These are phyloP conservation scores for Mortierella sp. DNA, from an alignment of 371 early-diverging fungal species.

Conservation along the genomic window DNA sequence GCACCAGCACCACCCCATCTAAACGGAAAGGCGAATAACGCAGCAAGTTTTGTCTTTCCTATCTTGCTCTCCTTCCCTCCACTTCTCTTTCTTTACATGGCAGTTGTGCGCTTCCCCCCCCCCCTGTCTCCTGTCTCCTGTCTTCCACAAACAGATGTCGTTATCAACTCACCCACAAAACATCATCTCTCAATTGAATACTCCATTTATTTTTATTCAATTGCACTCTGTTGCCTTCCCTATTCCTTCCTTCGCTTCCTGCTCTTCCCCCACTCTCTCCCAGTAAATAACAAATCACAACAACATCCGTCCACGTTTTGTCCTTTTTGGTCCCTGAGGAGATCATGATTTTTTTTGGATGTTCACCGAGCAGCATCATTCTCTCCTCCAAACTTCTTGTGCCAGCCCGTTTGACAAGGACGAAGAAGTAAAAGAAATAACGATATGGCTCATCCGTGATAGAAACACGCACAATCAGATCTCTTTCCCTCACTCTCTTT, in stretches of 20 bases:
- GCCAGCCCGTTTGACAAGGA: neutral
- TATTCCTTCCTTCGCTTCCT: neutral
- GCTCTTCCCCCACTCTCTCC: neutral
- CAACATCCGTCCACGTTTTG: slow-evolving; percentile 32
- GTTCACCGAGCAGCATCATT: neutral
- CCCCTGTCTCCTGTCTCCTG: neutral
- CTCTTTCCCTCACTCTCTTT: neutral
- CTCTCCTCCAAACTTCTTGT: too few relatives aligned
- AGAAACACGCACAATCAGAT: neutral
- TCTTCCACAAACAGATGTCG: slow-evolving; percentile 26
- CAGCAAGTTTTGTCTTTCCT: neutral
- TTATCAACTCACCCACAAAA: slow-evolving; percentile 16
- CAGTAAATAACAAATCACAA: slow-evolving; percentile 21
- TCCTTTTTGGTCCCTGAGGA: slow-evolving; percentile 6
- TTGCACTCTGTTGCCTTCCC: neutral
- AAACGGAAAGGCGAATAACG: slow-evolving; percentile 15
- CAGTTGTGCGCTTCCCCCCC: neutral
- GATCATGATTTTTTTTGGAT: neutral
- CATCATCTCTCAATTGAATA: neutral
- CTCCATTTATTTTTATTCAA: neutral
- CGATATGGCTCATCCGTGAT: neutral
- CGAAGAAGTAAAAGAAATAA: too few relatives aligned
- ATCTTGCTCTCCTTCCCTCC: neutral
- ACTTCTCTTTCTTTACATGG: neutral
- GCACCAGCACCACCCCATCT: neutral